phyloP scores from a whole-genome alignment of 2,329 filamentous ascomycete genomes.

The Moelleriella libera region DNA sequence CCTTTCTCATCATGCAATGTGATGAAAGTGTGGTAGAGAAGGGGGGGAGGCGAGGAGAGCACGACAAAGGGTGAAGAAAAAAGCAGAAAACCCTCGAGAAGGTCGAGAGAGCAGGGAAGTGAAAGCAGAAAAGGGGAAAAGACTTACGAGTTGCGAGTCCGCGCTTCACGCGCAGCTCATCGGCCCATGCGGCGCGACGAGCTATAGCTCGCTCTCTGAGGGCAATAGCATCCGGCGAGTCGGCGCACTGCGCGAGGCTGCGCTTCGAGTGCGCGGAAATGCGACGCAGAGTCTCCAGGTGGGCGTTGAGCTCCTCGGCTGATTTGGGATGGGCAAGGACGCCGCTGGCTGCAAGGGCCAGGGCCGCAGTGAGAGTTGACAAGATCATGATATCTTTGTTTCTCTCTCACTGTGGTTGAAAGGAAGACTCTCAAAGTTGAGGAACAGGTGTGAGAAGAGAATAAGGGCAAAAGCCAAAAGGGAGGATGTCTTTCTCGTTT shows the following conservation, averaged over 20 bases:
- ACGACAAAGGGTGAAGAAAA: too few species aligned
- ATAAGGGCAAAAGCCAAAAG: background rate
- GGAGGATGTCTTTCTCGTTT: too few species aligned
- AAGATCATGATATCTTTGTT: conserved; percentile 4
- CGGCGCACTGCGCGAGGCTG: conserved; percentile 2
- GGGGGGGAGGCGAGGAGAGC: too few species aligned
- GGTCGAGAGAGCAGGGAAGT: too few species aligned
- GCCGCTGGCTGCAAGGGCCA: conserved; percentile 11
- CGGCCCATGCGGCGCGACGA: conserved; percentile 5
- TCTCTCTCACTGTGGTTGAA: background rate
- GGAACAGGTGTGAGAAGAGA: background rate
- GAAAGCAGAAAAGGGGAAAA: background rate
- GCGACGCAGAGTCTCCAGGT: background rate
- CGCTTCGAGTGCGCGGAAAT: conserved; percentile 5
- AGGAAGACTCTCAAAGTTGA: too few species aligned
- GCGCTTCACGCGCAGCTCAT: conserved; percentile 4
- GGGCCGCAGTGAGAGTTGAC: conserved; percentile 11
- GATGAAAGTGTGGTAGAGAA: too few species aligned
- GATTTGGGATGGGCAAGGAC: conserved; percentile 9
- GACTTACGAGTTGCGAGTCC: conserved; percentile 4
- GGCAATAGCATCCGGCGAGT: conserved; percentile 1
- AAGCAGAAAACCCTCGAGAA: too few species aligned
- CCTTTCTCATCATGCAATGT: too few species aligned
- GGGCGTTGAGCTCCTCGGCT: conserved; percentile 1
- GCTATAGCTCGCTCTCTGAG: conserved; percentile 5